Evolutionary conservation across 148 eudicot species (phyloP).

Genomic region (Amaranthus palmeri): DNA sequence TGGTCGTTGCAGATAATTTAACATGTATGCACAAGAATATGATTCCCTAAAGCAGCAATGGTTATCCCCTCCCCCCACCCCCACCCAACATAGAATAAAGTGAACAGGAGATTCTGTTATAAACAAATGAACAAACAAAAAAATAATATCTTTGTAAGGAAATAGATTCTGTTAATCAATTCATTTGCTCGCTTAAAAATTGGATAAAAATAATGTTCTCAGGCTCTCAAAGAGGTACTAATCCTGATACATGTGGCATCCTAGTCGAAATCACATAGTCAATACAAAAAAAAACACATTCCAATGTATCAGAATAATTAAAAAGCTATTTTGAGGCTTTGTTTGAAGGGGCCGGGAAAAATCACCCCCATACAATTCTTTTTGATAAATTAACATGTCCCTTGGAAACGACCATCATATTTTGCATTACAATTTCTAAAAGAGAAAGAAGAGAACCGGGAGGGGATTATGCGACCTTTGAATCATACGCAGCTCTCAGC

Average conservation of each 20-base stretch:
- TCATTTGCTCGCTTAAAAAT: not conserved
- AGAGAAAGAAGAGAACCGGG: conserved; percentile 14
- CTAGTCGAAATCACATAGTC: not conserved
- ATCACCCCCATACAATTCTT: not conserved
- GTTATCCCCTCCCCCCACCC: not conserved
- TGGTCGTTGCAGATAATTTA: not conserved
- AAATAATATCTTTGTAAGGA: not conserved
- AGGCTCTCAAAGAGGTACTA: not conserved
- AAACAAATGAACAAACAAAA: not conserved
- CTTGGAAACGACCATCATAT: not conserved
- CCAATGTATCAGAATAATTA: not conserved
- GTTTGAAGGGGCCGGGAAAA: not conserved
- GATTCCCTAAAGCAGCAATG: not conserved
- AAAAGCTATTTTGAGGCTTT: not conserved
- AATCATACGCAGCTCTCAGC: conserved; percentile 38
- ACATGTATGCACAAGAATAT: not conserved
- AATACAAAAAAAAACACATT: not conserved
- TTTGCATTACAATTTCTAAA: not conserved
- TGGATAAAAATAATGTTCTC: not conserved
- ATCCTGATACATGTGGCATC: not conserved
- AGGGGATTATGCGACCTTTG: conserved; percentile 25
- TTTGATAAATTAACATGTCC: not conserved
- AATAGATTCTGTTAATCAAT: not conserved
- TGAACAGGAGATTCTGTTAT: not conserved
- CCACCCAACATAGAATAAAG: conserved; percentile 1